These are phyloP conservation scores for Ogataea parapolymorpha DNA, from an alignment of 805 yeast genomes.

Conservation along the genomic window DNA sequence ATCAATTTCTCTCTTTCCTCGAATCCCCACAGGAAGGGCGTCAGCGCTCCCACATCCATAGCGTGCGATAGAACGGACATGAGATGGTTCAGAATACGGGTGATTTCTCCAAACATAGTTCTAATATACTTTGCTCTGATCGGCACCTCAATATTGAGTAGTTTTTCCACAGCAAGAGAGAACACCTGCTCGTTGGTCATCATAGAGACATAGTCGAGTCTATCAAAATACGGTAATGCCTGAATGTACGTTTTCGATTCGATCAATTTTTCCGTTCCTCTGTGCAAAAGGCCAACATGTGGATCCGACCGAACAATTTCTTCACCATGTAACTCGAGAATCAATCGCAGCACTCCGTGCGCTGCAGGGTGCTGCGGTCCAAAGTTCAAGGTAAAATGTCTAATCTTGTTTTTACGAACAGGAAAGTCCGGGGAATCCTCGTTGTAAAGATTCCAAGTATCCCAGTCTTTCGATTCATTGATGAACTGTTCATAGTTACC, in stretches of 20 bases:
- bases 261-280: conserved; percentile 87
- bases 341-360: conserved; percentile 85
- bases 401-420: conserved; percentile 49
- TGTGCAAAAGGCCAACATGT: conserved; percentile 80
- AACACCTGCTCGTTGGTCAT: conserved; percentile 90
- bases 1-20: conserved; percentile 90
- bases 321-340: conserved; percentile 84
- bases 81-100: conserved; percentile 77
- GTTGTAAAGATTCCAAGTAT: conserved; percentile 34
- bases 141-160: conserved; percentile 81
- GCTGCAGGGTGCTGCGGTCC: conserved; percentile 97
- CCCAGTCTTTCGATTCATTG: conserved; percentile 33
- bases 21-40: conserved; percentile 92
- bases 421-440: conserved; percentile 37
- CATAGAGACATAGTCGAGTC: conserved; percentile 82
- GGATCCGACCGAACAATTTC: conserved; percentile 86
- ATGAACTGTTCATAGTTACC: conserved; percentile 37
- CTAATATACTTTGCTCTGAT: conserved; percentile 81
- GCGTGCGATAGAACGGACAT: conserved; percentile 87
- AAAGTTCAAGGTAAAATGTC: conserved; percentile 86
- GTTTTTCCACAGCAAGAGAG: conserved; percentile 78
- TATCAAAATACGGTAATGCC: conserved; percentile 85
- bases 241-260: conserved; percentile 84
- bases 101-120: conserved; percentile 82
- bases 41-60: conserved; percentile 92